These are phyloP conservation scores for Stephanocyclus meneghinianus DNA, from an alignment of 352 stramenopile species.

Conservation along the genomic window DNA sequence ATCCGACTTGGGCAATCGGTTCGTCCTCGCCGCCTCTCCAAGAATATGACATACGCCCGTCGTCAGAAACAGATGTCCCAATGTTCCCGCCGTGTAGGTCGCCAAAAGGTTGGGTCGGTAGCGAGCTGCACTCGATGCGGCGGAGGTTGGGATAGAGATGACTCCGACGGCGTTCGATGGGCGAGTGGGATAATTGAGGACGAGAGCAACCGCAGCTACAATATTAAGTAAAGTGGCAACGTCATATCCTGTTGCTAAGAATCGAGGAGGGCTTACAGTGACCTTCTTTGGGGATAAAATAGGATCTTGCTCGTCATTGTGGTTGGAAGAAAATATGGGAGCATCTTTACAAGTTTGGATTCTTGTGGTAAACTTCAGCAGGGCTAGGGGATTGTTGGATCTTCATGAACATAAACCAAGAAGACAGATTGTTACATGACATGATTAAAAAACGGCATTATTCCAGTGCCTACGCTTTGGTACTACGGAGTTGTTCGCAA, in stretches of 20 bases:
- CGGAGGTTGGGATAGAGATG: background rate
- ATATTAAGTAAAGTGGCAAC: conserved; percentile 21
- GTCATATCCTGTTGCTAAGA: conserved; percentile 22
- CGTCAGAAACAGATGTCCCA: conserved; percentile 37
- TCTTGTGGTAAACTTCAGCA: too few relatives aligned
- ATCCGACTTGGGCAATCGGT: conserved; percentile 17
- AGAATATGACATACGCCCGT: conserved; percentile 33
- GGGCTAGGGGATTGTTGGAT: too few relatives aligned
- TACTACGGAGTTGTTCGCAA: too few relatives aligned
- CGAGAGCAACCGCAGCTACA: conserved; percentile 12
- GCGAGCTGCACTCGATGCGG: background rate
- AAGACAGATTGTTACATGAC: too few relatives aligned
- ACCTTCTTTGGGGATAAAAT: background rate
- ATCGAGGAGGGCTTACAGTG: conserved; percentile 17
- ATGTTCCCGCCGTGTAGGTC: conserved; percentile 30
- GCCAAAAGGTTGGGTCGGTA: conserved; percentile 30
- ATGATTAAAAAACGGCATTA: too few relatives aligned
- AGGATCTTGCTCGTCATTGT: background rate
- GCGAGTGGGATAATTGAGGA: conserved; percentile 14
- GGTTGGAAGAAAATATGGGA: background rate
- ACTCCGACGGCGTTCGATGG: background rate
- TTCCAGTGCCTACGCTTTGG: too few relatives aligned
- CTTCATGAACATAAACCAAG: too few relatives aligned
- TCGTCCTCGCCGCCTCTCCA: conserved; percentile 9
- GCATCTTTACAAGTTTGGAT: too few relatives aligned